Evolutionary conservation across 1,284 basidiomycete species (phyloP).

Genomic region (Austropuccinia psidii): DNA sequence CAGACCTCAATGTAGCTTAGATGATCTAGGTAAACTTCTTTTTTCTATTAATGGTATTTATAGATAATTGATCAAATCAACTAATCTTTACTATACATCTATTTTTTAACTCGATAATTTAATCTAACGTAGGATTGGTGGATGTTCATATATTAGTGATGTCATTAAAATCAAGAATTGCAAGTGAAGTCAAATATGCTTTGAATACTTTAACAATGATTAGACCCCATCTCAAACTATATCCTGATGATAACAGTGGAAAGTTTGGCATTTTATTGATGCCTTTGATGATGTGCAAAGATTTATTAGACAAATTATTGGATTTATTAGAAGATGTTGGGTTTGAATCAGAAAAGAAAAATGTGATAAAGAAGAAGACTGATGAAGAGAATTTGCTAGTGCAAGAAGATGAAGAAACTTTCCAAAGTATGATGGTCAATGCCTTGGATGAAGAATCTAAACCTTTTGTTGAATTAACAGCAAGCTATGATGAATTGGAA

Average conservation of each 20-base stretch:
- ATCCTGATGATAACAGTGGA: conserved; percentile 52
- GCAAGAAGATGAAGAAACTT: too few relatives aligned
- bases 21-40: conserved; percentile 58
- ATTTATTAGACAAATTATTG: conserved; percentile 76
- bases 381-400: too few relatives aligned
- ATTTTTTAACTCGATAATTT: too few relatives aligned
- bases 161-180: conserved; percentile 76
- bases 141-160: conserved; percentile 83
- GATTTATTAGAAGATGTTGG: conserved; percentile 77
- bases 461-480: not conserved
- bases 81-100: too few relatives aligned
- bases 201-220: conserved; percentile 81
- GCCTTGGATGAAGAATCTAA: conserved; percentile 25
- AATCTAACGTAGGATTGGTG: conserved; percentile 62
- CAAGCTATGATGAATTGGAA: not conserved
- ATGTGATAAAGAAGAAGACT: conserved; percentile 1
- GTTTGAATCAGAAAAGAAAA: too few relatives aligned
- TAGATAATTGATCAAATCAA: not conserved
- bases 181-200: conserved; percentile 77
- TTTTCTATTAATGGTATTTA: not conserved
- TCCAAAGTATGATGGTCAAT: not conserved
- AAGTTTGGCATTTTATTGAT: conserved; percentile 57
- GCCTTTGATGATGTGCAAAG: conserved; percentile 63
- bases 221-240: conserved; percentile 59
- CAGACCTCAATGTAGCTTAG: conserved; percentile 60